A percentile compares a stretch with the other conserved stretches of the same genome.
Conservation (phyloP, 208 protist species). For the Endotrypanum monterogeii region DNA sequence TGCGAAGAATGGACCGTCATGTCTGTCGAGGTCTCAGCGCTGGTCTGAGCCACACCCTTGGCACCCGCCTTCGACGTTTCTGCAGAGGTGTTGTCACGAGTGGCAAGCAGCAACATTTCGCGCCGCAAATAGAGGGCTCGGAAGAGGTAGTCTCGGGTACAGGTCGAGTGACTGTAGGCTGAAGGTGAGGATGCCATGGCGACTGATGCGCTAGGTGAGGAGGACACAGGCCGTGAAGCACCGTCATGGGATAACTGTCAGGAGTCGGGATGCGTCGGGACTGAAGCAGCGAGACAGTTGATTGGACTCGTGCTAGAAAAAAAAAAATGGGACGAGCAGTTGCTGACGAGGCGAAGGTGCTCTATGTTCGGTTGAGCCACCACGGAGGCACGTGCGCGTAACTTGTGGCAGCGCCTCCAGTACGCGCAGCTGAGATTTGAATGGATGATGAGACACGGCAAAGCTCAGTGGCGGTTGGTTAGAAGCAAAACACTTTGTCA, state of each 20-base stretch:
- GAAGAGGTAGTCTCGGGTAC: constrained; percentile 46
- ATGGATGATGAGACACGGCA: neutral
- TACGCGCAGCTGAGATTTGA: neutral
- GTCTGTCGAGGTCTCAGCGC: neutral
- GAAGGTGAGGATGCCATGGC: constrained; percentile 7
- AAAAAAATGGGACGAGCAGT: neutral
- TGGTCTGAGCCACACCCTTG: neutral
- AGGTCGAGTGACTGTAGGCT: constrained; percentile 5
- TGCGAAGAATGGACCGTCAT: neutral
- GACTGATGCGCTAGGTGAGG: neutral
- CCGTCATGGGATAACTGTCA: neutral
- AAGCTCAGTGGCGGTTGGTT: neutral
- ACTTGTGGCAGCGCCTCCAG: neutral
- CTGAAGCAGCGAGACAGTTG: neutral
- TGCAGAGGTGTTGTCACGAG: neutral
- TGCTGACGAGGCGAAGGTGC: neutral
- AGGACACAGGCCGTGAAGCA: neutral
- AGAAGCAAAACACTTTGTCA: neutral
- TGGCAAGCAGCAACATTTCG: constrained; percentile 38
- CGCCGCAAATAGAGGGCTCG: constrained; percentile 64
- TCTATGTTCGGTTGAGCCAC: neutral
- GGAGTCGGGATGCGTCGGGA: no score
- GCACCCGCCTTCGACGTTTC: neutral
- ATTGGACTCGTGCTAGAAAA: neutral
- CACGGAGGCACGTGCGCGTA: neutral